Evolutionary conservation across 2,329 filamentous ascomycete genomes (phyloP).

Genomic region (Rasamsonia emersonii): DNA sequence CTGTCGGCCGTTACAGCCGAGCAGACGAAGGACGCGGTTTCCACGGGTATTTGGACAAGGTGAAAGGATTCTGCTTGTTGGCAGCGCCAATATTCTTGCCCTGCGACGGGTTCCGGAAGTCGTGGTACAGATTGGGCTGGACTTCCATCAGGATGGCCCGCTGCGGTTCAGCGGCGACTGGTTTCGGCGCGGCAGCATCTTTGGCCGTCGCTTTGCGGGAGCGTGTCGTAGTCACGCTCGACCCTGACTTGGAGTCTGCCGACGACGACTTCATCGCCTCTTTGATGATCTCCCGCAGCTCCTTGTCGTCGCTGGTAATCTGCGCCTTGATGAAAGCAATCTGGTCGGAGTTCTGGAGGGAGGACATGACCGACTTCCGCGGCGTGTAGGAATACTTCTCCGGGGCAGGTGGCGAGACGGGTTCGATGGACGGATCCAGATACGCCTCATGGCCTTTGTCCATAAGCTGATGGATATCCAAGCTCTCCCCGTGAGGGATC

Average conservation of each 20-base stretch:
- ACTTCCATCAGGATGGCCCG: constrained; percentile 38
- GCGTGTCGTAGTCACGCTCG: constrained; percentile 12
- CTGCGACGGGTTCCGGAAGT: constrained; percentile 18
- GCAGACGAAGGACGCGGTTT: constrained; percentile 20
- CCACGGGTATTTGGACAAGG: constrained; percentile 24
- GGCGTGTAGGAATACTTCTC: constrained; percentile 59
- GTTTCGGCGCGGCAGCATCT: constrained; percentile 16
- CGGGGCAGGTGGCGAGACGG: constrained; percentile 50
- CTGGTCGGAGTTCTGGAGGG: constrained; percentile 48
- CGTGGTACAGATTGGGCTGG: constrained; percentile 25
- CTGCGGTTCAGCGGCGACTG: constrained; percentile 32
- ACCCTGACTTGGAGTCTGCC: constrained; percentile 17
- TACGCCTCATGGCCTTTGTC: constrained; percentile 59
- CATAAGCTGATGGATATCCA: constrained; percentile 75
- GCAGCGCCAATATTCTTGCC: constrained; percentile 2
- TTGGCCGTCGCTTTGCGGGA: constrained; percentile 14
- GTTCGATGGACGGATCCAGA: constrained; percentile 57
- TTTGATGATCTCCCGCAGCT: constrained; percentile 64
- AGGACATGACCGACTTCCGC: constrained; percentile 71
- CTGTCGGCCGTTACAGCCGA: constrained; percentile 7
- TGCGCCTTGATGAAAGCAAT: constrained; percentile 72
- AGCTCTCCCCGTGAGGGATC: constrained; percentile 75
- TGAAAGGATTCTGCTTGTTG: constrained; percentile 24
- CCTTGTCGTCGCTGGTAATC: constrained; percentile 64
- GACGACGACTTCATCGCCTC: constrained; percentile 36